These are phyloP conservation scores for Metarhizium album DNA, from an alignment of 2,329 filamentous ascomycete species.

Conservation along the genomic window DNA sequence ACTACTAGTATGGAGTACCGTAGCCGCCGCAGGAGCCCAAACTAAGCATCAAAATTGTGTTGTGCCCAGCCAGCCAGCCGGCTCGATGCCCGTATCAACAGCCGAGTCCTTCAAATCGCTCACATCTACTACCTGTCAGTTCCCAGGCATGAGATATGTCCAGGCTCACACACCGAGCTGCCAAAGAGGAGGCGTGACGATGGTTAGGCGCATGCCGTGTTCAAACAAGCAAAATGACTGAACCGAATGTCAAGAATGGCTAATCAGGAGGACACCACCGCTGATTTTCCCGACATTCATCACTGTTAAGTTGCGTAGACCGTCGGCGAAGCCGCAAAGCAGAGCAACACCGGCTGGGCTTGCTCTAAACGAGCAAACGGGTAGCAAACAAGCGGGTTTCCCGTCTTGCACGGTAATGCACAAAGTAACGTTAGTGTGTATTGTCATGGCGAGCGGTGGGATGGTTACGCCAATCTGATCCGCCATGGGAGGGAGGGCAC, in stretches of 20 bases:
- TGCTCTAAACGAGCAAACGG: background rate
- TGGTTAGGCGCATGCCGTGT: background rate
- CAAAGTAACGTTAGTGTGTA: no score
- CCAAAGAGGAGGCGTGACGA: background rate
- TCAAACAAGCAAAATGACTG: background rate
- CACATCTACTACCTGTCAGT: background rate
- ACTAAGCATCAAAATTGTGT: background rate
- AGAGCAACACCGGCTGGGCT: background rate
- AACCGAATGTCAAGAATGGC: no score
- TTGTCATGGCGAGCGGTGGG: background rate
- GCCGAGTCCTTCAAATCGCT: background rate
- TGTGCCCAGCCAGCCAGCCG: conserved; percentile 1
- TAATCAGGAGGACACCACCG: no score
- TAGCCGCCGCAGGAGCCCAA: background rate
- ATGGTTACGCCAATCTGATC: background rate
- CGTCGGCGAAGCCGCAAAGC: background rate
- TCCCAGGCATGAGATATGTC: no score
- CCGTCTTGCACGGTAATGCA: no score
- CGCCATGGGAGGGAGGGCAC: background rate
- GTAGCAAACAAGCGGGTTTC: background rate
- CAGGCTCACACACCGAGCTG: background rate
- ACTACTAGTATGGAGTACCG: background rate
- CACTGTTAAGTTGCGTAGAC: background rate
- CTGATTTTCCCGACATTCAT: no score
- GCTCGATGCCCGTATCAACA: conserved; percentile 1